Evolutionary conservation across 2,329 filamentous ascomycete species (phyloP), one percentile per base, ranked within the genome.

Genomic region (Penicillium sp.): DNA sequence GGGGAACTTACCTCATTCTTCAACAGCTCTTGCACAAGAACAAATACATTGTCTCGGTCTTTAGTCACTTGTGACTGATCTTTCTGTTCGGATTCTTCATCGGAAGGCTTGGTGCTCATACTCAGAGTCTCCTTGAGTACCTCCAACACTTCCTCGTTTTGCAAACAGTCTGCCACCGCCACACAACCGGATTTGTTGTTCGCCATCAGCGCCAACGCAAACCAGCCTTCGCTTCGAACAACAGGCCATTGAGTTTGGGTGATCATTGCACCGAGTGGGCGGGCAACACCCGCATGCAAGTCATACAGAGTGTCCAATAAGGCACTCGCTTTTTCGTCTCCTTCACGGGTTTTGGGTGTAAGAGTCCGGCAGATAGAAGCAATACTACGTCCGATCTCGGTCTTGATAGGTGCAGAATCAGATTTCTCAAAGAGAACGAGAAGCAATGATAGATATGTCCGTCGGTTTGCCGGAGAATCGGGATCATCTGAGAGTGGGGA

Each of bases 211-310:
- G 77, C 77, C 26, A 81, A 63, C 14, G 77, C 76, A 64, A 81
- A 80, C 73, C 77, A 78, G 2, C 77, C 79, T 62, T 81, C 78
- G 47, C 76, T 77, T 22, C 75, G 70, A 44, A 80, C 72, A 31
- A 80, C 74, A 20, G 77, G 75, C 74, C 78, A 80, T 54, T 78
- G 74, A 5, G 74, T 71, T 54, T 80, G 77, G 2, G 69, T 70
- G 22, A 77, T 65, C 75, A 81, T 79, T 25, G 72, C 69, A 44
- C 70, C 73, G 31, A 79, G 54, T 14, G 77, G 75, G 23, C 68
- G 66, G 4, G 74, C 69, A 53, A 78, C 59, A 18, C 67, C 67
- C 35, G 66, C 48, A 41, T 77, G 73, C 11, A 73, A 55, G 25
- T 51, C 66, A 56, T 76, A 74, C 8, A 79, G 55, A 14, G 67